Percentiles rank a stretch among this genome's conserved stretches.
These are phyloP conservation scores for Fusarium sp. DNA, from an alignment of 2,329 filamentous ascomycete genomes.

Conservation along the genomic window DNA sequence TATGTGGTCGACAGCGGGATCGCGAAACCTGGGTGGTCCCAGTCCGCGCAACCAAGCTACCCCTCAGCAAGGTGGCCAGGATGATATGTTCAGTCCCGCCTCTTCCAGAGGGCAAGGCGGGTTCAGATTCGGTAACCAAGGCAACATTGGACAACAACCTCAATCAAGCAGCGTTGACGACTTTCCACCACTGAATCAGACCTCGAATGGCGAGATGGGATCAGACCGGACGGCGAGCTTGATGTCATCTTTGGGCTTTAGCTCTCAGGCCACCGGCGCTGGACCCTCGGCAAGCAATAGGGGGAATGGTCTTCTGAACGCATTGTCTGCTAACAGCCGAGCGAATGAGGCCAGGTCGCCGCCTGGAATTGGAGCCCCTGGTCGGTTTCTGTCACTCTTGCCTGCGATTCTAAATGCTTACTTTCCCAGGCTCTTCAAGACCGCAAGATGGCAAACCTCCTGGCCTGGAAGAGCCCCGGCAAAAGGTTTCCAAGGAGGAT, in stretches of 20 bases:
- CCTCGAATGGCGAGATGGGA: conserved; percentile 65
- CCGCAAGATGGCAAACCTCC: conserved; percentile 55
- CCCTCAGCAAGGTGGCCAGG: conserved; percentile 62
- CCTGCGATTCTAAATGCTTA: conserved; percentile 32
- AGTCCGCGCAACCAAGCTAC: conserved; percentile 63
- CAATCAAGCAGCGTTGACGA: conserved; percentile 64
- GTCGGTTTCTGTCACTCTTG: conserved; percentile 36
- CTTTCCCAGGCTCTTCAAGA: conserved; percentile 47
- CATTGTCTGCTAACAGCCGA: conserved; percentile 67
- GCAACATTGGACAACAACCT: conserved; percentile 54
- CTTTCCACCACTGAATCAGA: conserved; percentile 69
- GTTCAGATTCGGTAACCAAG: conserved; percentile 65
- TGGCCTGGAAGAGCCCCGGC: conserved; percentile 53
- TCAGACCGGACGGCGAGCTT: conserved; percentile 63
- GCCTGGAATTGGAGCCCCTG: conserved; percentile 52
- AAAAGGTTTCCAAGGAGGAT: conserved; percentile 57
- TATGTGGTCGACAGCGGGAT: conserved; percentile 63
- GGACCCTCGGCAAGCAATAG: conserved; percentile 53
- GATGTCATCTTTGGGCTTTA: conserved; percentile 65
- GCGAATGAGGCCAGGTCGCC: conserved; percentile 60
- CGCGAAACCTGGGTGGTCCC: conserved; percentile 58
- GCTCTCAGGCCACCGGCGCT: conserved; percentile 54
- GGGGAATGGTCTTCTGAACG: conserved; percentile 71
- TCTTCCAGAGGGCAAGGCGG: conserved; percentile 58
- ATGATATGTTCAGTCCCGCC: conserved; percentile 55